These are phyloP conservation scores for Rhizopogon hawkerae DNA, from an alignment of 1,284 basidiomycete species.

Conservation along the genomic window DNA sequence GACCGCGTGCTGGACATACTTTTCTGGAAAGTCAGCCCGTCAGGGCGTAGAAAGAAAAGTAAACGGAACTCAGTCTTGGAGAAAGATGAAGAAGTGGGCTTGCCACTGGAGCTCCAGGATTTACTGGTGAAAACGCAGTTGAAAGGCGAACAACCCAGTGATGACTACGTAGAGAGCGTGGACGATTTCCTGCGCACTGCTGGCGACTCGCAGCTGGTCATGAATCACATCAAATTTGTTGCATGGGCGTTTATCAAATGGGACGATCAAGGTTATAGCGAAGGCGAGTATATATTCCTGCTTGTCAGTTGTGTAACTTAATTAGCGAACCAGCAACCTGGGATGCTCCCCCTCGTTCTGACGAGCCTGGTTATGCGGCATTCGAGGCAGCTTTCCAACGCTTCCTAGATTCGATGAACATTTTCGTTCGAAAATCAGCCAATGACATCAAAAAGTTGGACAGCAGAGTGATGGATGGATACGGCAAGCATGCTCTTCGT, in stretches of 20 bases:
- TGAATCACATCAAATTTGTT: constrained; percentile 50
- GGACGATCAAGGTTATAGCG: constrained; percentile 83
- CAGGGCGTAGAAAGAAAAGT: constrained; percentile 21
- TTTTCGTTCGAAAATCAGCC: constrained; percentile 48
- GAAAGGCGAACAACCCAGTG: constrained; percentile 50
- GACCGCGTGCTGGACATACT: constrained; percentile 75
- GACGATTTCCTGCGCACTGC: constrained; percentile 54
- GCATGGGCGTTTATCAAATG: constrained; percentile 85
- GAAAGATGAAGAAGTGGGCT: constrained; percentile 24
- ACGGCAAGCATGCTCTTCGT: constrained; percentile 38
- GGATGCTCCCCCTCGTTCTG: constrained; percentile 74
- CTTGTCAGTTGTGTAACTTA: neutral
- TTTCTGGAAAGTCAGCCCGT: constrained; percentile 38
- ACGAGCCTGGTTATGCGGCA: constrained; percentile 49
- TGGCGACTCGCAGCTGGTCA: constrained; percentile 30
- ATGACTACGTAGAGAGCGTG: constrained; percentile 42
- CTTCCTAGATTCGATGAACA: constrained; percentile 56
- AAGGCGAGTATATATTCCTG: constrained; percentile 45
- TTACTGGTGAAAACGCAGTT: constrained; percentile 38
- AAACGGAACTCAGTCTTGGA: constrained; percentile 21
- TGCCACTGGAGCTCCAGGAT: constrained; percentile 17
- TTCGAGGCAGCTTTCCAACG: constrained; percentile 59
- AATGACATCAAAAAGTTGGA: constrained; percentile 35
- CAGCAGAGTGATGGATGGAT: constrained; percentile 40
- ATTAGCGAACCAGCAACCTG: constrained; percentile 57